phyloP scores from a whole-genome alignment of 2,329 filamentous ascomycete genomes.

The Fusarium sp. region DNA sequence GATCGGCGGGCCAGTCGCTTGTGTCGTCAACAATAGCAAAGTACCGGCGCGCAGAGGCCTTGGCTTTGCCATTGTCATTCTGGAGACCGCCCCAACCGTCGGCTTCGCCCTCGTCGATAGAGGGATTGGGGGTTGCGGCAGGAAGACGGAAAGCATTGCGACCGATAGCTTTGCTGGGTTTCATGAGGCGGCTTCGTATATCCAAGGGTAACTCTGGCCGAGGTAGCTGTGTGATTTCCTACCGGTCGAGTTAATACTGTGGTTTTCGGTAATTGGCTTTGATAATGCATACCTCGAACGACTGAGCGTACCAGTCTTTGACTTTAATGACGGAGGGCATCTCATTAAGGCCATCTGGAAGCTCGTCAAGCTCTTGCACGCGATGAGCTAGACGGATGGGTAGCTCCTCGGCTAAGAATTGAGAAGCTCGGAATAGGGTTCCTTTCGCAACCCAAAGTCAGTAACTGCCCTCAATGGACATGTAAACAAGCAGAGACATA shows the following conservation, averaged over 20 bases:
- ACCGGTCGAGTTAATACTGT: slow-evolving; percentile 25
- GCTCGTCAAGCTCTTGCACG: slow-evolving; percentile 90
- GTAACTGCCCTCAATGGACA: slow-evolving; percentile 75
- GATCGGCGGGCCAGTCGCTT: slow-evolving; percentile 90
- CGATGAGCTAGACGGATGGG: slow-evolving; percentile 96
- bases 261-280: background rate
- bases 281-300: slow-evolving; percentile 81
- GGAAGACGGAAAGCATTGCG: slow-evolving; percentile 76
- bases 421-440: slow-evolving; percentile 95
- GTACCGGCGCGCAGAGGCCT: slow-evolving; percentile 71
- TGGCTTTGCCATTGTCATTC: slow-evolving; percentile 58
- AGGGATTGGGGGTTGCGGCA: slow-evolving; percentile 90
- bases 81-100: slow-evolving; percentile 65
- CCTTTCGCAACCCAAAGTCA: slow-evolving; percentile 62
- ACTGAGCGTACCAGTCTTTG: slow-evolving; percentile 99
- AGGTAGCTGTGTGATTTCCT: slow-evolving; percentile 92
- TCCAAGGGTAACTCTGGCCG: slow-evolving; percentile 81
- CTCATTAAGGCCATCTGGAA: slow-evolving; percentile 95
- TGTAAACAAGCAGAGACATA: slow-evolving; percentile 79
- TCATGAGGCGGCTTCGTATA: slow-evolving; percentile 82
- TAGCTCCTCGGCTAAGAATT: slow-evolving; percentile 98
- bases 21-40: slow-evolving; percentile 92
- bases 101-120: slow-evolving; percentile 86
- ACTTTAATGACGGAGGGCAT: slow-evolving; percentile 98
- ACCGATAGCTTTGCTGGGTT: slow-evolving; percentile 67